These are phyloP conservation scores for Globisporangium ultimum DNA, from an alignment of 352 stramenopile genomes.

Conservation along the genomic window DNA sequence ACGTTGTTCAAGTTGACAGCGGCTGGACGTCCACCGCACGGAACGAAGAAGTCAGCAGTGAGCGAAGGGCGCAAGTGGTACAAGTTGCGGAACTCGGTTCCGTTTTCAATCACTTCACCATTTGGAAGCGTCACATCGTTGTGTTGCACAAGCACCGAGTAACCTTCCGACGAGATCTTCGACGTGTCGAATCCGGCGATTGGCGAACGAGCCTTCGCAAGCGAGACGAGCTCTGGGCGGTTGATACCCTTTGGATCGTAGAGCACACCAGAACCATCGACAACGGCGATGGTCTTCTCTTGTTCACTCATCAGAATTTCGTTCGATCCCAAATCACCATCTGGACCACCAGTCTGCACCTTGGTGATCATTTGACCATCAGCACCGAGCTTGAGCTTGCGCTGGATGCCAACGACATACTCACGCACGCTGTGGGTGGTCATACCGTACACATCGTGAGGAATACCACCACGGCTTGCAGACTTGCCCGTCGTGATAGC, in stretches of 20 bases:
- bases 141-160: constrained; percentile 63
- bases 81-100: constrained; percentile 94
- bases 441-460: constrained; percentile 98
- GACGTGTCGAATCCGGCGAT: constrained; percentile 89
- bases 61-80: constrained; percentile 94
- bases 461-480: constrained; percentile 92
- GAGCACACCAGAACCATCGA: constrained; percentile 92
- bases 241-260: constrained; percentile 95
- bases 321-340: constrained; percentile 98
- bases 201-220: constrained; percentile 85
- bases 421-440: constrained; percentile 97
- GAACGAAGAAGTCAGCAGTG: constrained; percentile 96
- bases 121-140: constrained; percentile 70
- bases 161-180: constrained; percentile 66
- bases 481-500: constrained; percentile 98
- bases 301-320: constrained; percentile 96
- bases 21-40: constrained; percentile 92
- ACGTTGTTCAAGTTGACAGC: constrained; percentile 97
- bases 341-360: constrained; percentile 95
- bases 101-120: constrained; percentile 88
- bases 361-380: constrained; percentile 91
- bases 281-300: constrained; percentile 95
- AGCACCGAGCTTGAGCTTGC: constrained; percentile 87
- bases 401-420: constrained; percentile 94
- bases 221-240: constrained; percentile 88